phyloP scores from a whole-genome alignment of 1,139 yeast genomes.

The Saccharomyces hybrid region DNA sequence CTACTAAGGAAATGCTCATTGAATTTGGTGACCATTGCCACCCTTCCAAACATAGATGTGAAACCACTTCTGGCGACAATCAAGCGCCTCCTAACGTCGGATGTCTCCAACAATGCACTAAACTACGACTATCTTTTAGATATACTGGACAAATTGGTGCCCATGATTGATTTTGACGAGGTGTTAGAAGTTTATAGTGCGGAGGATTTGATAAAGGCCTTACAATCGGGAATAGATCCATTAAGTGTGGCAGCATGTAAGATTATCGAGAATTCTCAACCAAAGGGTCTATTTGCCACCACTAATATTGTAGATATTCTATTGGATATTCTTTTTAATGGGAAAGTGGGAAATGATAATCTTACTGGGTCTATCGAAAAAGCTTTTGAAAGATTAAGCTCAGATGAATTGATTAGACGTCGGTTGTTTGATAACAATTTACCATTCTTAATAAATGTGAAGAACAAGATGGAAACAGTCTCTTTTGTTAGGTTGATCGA shows the following conservation, averaged over 20 bases:
- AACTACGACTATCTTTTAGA: conserved; percentile 22
- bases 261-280: conserved; percentile 30
- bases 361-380: conserved; percentile 31
- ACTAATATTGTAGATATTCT: conserved; percentile 26
- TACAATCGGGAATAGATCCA: conserved; percentile 23
- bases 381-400: conserved; percentile 17
- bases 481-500: conserved; percentile 27
- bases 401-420: conserved; percentile 29
- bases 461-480: conserved; percentile 14
- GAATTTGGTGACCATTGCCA: conserved; percentile 14
- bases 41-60: conserved; percentile 10
- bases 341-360: conserved; percentile 15
- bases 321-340: conserved; percentile 20
- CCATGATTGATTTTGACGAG: conserved; percentile 27
- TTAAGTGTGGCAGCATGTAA: conserved; percentile 29
- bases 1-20: conserved; percentile 17
- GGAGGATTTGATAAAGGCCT: conserved; percentile 28
- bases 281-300: conserved; percentile 31
- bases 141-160: conserved; percentile 24
- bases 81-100: conserved; percentile 12
- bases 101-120: conserved; percentile 3
- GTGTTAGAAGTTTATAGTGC: conserved; percentile 25
- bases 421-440: conserved; percentile 26
- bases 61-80: conserved; percentile 14
- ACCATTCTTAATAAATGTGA: conserved; percentile 15